phyloP scores from a whole-genome alignment of 1,284 basidiomycete genomes.

The Chondrostereum purpureum region DNA sequence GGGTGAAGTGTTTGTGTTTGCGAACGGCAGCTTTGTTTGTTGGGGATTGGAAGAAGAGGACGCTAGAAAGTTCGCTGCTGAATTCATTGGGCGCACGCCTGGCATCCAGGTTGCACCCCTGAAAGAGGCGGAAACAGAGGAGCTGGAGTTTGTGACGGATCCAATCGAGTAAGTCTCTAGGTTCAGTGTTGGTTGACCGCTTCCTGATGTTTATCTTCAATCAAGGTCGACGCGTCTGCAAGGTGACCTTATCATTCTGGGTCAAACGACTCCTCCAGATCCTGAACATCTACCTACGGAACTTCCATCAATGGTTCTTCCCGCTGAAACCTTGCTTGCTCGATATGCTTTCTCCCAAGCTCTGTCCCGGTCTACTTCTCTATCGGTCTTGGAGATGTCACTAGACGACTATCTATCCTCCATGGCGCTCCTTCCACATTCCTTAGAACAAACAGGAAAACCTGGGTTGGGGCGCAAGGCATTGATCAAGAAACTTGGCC shows the following conservation, averaged over 20 bases:
- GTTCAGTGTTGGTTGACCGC: conserved; percentile 14
- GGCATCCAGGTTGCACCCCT: conserved; percentile 59
- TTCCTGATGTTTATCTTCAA: conserved; percentile 8
- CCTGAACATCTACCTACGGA: conserved; percentile 36
- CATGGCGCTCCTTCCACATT: conserved; percentile 70
- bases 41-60: conserved; percentile 86
- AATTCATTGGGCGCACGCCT: conserved; percentile 51
- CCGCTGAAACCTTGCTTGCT: conserved; percentile 64
- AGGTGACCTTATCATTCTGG: conserved; percentile 87
- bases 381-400: conserved; percentile 78
- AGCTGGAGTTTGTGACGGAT: conserved; percentile 86
- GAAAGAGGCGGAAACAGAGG: conserved; percentile 75
- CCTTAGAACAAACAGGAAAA: conserved; percentile 71
- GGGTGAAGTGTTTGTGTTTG: conserved; percentile 86
- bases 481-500: conserved; percentile 83
- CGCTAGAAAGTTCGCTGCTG: conserved; percentile 57
- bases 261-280: conserved; percentile 51
- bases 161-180: conserved; percentile 66
- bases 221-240: conserved; percentile 74
- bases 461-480: conserved; percentile 74
- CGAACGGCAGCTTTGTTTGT: conserved; percentile 79
- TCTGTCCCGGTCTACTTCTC: conserved; percentile 77
- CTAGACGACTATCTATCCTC: conserved; percentile 78
- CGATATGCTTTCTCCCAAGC: conserved; percentile 89
- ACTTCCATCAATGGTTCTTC: conserved; percentile 45